phyloP scores from a whole-genome alignment of 2,329 filamentous ascomycete species.

The Raffaelea ambrosiae region DNA sequence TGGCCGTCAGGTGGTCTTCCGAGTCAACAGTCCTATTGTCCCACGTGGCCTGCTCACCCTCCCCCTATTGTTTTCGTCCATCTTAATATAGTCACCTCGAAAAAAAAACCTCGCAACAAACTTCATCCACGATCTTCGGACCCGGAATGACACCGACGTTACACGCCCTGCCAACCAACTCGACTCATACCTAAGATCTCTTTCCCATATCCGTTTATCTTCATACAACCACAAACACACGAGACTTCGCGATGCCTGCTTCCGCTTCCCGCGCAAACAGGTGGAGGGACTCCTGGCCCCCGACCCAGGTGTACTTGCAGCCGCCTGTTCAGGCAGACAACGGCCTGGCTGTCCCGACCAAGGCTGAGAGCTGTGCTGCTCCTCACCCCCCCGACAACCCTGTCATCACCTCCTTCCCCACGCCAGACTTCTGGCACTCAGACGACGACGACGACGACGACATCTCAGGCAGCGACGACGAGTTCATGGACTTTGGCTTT shows the following conservation, averaged over 20 bases:
- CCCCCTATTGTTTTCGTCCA: too few species aligned
- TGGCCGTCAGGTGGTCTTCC: too few species aligned
- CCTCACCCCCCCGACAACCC: constrained; percentile 41
- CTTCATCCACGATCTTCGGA: too few species aligned
- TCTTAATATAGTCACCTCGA: too few species aligned
- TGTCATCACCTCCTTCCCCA: constrained; percentile 46
- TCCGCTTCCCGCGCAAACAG: constrained; percentile 11
- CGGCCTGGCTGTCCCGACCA: constrained; percentile 34
- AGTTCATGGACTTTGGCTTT: constrained; percentile 39
- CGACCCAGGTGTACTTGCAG: constrained; percentile 39
- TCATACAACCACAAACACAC: too few species aligned
- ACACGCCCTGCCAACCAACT: too few species aligned
- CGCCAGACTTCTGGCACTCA: constrained; percentile 27
- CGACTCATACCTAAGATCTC: too few species aligned
- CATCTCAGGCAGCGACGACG: constrained; percentile 26
- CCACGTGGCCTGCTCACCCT: too few species aligned
- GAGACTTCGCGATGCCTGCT: constrained; percentile 23
- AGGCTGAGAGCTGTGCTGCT: constrained; percentile 22
- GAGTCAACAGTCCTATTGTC: too few species aligned
- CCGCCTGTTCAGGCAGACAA: constrained; percentile 28
- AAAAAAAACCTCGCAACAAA: too few species aligned
- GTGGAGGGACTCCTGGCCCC: constrained; percentile 40
- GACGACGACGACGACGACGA: constrained; percentile 25
- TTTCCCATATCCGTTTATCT: too few species aligned
- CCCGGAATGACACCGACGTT: too few species aligned